A percentile compares a stretch with the other conserved stretches of the same genome.
Conservation (phyloP, 2,329 filamentous ascomycete genomes). For the Claviceps citrina region DNA sequence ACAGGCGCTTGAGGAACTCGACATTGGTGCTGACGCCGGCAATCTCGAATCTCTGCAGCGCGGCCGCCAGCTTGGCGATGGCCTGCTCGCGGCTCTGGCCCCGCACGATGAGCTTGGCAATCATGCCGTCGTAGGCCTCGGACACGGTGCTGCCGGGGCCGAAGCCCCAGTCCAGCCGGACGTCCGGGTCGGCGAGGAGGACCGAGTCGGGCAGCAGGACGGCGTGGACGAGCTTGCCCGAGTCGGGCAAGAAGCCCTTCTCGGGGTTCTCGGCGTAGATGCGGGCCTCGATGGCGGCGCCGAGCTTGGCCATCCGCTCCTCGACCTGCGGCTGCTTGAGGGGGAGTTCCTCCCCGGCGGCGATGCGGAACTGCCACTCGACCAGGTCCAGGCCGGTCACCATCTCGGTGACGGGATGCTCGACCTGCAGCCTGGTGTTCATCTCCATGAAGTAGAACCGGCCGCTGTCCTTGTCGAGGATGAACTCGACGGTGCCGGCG, state of each 20-base stretch:
- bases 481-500: slow-evolving; percentile 80
- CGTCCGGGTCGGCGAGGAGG: slow-evolving; percentile 45
- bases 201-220: slow-evolving; percentile 57
- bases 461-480: slow-evolving; percentile 68
- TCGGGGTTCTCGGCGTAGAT: slow-evolving; percentile 95
- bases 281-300: slow-evolving; percentile 84
- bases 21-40: slow-evolving; percentile 91
- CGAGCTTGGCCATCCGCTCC: slow-evolving; percentile 54
- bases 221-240: slow-evolving; percentile 72
- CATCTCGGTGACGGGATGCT: slow-evolving; percentile 78
- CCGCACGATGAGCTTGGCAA: slow-evolving; percentile 88
- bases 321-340: slow-evolving; percentile 51
- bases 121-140: slow-evolving; percentile 96
- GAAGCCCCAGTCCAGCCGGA: slow-evolving; percentile 89
- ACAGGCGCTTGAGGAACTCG: slow-evolving; percentile 85
- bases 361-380: slow-evolving; percentile 83
- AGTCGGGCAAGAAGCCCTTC: slow-evolving; percentile 85
- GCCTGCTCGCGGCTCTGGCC: slow-evolving; percentile 65
- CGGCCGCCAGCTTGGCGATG: slow-evolving; percentile 65
- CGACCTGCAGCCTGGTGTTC: slow-evolving; percentile 83
- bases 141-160: slow-evolving; percentile 82
- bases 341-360: slow-evolving; percentile 40
- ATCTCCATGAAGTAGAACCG: slow-evolving; percentile 75
- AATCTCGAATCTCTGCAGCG: slow-evolving; percentile 78
- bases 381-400: slow-evolving; percentile 63